phyloP scores from a whole-genome alignment of 139 green algal genomes.

The Coelastrella sp. region DNA sequence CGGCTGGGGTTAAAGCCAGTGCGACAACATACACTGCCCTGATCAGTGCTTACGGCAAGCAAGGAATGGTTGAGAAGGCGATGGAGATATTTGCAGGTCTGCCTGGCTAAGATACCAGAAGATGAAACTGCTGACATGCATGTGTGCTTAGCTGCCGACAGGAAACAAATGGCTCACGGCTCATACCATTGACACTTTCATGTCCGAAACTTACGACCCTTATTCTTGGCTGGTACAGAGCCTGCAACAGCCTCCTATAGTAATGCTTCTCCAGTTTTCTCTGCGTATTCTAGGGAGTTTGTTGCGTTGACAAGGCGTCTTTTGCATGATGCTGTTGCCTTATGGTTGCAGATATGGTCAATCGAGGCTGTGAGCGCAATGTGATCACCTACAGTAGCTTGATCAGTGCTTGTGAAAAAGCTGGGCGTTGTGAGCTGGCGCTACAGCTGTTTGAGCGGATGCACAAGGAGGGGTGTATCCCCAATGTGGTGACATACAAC shows the following conservation, averaged over 20 bases:
- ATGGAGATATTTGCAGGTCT: slow-evolving; percentile 49
- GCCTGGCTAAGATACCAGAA: background rate
- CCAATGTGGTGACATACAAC: slow-evolving; percentile 93
- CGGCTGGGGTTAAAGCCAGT: slow-evolving; percentile 75
- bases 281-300: no score
- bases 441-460: slow-evolving; percentile 76
- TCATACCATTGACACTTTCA: no score
- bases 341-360: slow-evolving; percentile 68
- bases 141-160: no score
- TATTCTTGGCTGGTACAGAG: no score
- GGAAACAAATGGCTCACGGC: no score
- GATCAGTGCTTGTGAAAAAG: slow-evolving; percentile 68
- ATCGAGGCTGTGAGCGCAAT: slow-evolving; percentile 73
- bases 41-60: slow-evolving; percentile 86
- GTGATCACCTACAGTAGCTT: slow-evolving; percentile 67
- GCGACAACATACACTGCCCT: slow-evolving; percentile 90
- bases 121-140: no score
- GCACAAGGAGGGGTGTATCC: slow-evolving; percentile 77
- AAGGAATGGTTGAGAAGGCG: slow-evolving; percentile 69
- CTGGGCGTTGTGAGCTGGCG: slow-evolving; percentile 77
- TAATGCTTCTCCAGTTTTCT: no score
- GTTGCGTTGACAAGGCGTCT: no score
- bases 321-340: no score
- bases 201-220: no score
- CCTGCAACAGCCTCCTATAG: no score